A percentile compares a stretch with the other conserved stretches of the same genome.
Evolutionary conservation across 2,329 filamentous ascomycete species (phyloP).

Genomic region (Penicillium sp.): DNA sequence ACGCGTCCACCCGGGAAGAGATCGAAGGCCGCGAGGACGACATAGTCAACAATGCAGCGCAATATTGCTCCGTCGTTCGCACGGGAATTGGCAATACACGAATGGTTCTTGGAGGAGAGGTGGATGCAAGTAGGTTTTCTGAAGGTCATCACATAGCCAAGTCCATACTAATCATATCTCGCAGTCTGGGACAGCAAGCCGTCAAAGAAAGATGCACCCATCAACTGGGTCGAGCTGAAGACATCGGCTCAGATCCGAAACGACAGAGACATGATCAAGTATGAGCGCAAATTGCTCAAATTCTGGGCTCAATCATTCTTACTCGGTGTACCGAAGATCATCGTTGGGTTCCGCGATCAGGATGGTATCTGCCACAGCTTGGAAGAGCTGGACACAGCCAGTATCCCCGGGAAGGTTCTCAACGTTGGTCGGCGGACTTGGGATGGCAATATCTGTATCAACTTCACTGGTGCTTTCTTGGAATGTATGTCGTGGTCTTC

Average conservation of each 20-base stretch:
- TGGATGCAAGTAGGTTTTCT: constrained; percentile 73
- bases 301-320: constrained; percentile 98
- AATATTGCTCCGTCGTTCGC: constrained; percentile 92
- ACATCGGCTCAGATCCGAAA: constrained; percentile 74
- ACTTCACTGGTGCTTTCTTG: constrained; percentile 78
- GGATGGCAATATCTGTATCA: constrained; percentile 93
- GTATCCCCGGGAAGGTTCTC: constrained; percentile 75
- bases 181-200: constrained; percentile 84
- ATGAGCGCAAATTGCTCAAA: constrained; percentile 87
- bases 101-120: constrained; percentile 86
- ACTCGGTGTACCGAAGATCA: constrained; percentile 85
- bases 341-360: constrained; percentile 81
- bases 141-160: background rate
- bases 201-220: constrained; percentile 61
- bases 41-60: constrained; percentile 82
- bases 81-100: constrained; percentile 78
- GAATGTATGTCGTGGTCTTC: constrained; percentile 60
- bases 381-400: constrained; percentile 77
- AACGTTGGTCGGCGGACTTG: constrained; percentile 67
- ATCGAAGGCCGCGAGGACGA: constrained; percentile 75
- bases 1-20: constrained; percentile 68
- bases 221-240: constrained; percentile 95
- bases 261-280: constrained; percentile 70
- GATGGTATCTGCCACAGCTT: constrained; percentile 71
- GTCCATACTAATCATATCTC: background rate